Conservation (phyloP, 768 basidiomycete species). For the Kwoniella heveanensis region DNA sequence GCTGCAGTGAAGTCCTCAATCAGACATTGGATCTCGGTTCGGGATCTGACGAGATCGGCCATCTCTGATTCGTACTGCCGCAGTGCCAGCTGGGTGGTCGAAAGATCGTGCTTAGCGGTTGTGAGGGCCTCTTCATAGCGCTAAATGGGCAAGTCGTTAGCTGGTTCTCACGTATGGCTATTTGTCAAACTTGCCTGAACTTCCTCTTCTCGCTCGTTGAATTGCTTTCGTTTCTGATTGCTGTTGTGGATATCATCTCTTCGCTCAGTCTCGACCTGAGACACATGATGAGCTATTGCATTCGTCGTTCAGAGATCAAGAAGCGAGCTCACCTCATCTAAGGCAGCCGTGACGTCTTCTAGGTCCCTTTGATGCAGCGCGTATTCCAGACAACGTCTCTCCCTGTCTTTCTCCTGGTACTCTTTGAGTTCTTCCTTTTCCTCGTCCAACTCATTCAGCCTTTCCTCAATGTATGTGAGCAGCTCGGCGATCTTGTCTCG, state of each 20-base stretch:
- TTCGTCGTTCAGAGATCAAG: slow-evolving; percentile 23
- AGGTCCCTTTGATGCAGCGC: slow-evolving; percentile 88
- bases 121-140: slow-evolving; percentile 72
- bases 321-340: slow-evolving; percentile 69
- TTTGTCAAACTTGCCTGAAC: slow-evolving; percentile 79
- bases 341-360: slow-evolving; percentile 78
- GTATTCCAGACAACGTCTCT: slow-evolving; percentile 90
- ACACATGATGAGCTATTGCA: not conserved
- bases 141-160: too few relatives aligned
- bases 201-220: slow-evolving; percentile 77
- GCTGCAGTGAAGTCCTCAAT: slow-evolving; percentile 75
- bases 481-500: slow-evolving; percentile 87
- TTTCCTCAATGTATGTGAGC: slow-evolving; percentile 84
- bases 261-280: slow-evolving; percentile 65
- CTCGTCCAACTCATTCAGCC: slow-evolving; percentile 87
- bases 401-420: slow-evolving; percentile 88
- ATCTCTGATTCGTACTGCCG: slow-evolving; percentile 79
- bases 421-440: slow-evolving; percentile 98
- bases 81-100: slow-evolving; percentile 70
- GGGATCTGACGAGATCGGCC: slow-evolving; percentile 77
- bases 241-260: slow-evolving; percentile 78
- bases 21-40: slow-evolving; percentile 82
- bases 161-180: too few relatives aligned
- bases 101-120: slow-evolving; percentile 68
- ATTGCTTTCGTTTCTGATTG: slow-evolving; percentile 79